Conservation (phyloP, 208 protist species). For the Crithidia thermophila region DNA sequence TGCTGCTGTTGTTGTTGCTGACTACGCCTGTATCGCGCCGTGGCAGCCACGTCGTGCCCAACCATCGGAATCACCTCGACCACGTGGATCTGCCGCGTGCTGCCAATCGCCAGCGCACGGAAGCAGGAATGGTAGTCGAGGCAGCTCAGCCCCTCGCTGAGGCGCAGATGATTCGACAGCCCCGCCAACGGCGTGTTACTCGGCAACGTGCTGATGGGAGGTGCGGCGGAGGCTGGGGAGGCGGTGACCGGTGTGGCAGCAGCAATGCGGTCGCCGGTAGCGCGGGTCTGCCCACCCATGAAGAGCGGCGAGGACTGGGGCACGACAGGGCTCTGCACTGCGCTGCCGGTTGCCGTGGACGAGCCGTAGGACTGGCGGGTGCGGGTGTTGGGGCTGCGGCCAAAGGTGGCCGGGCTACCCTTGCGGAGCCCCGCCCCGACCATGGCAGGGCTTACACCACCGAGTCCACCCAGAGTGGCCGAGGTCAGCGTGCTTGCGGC, state of each 20-base stretch:
- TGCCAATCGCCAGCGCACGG: constrained; percentile 68
- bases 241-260: not conserved
- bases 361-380: constrained; percentile 7
- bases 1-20: constrained; percentile 22
- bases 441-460: no score
- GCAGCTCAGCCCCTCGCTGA: constrained; percentile 61
- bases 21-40: constrained; percentile 12
- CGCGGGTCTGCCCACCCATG: not conserved
- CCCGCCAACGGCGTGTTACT: constrained; percentile 14
- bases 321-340: constrained; percentile 6
- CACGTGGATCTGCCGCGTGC: constrained; percentile 71
- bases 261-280: constrained; percentile 1
- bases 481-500: no score
- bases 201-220: constrained; percentile 12
- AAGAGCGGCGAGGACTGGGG: not conserved
- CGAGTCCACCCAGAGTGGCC: no score
- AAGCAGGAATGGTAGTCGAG: constrained; percentile 74
- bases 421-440: not conserved
- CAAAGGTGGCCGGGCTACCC: not conserved
- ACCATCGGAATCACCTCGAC: constrained; percentile 65
- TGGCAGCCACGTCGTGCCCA: constrained; percentile 32
- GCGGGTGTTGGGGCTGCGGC: constrained; percentile 21
- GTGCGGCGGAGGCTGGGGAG: not conserved
- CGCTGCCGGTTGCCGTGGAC: not conserved
- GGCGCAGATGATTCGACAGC: constrained; percentile 40